Conservation (phyloP, 2,329 filamentous ascomycete genomes). For the Teratosphaeria destructans region DNA sequence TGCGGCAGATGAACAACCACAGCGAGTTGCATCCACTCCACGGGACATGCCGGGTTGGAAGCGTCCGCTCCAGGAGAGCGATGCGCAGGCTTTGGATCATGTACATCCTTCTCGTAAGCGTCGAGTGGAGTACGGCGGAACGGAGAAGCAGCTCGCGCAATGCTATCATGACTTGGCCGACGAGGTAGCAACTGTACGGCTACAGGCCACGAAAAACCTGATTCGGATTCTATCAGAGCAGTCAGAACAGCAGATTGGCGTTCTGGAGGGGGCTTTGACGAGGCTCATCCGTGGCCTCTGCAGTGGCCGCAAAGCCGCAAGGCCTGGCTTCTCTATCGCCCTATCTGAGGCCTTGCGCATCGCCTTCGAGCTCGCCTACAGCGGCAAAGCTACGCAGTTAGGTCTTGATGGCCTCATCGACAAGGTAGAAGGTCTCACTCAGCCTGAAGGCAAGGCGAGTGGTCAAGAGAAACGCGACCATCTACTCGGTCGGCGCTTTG, state of each 20-base stretch:
- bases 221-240: slow-evolving; percentile 32
- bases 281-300: slow-evolving; percentile 75
- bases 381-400: slow-evolving; percentile 3
- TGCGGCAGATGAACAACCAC: background rate
- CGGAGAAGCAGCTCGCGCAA: slow-evolving; percentile 32
- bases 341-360: slow-evolving; percentile 70
- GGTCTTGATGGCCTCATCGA: slow-evolving; percentile 35
- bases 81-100: slow-evolving; percentile 6
- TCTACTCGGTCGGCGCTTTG: slow-evolving; percentile 76
- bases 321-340: slow-evolving; percentile 81
- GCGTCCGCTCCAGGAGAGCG: slow-evolving; percentile 12
- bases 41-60: slow-evolving; percentile 15
- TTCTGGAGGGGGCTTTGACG: slow-evolving; percentile 30
- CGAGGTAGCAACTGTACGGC: slow-evolving; percentile 33
- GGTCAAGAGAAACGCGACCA: slow-evolving; percentile 77
- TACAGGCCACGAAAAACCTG: slow-evolving; percentile 36
- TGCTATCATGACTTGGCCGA: slow-evolving; percentile 39
- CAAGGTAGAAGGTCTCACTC: slow-evolving; percentile 43
- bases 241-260: slow-evolving; percentile 26
- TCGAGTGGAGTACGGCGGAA: slow-evolving; percentile 27
- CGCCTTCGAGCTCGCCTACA: slow-evolving; percentile 34
- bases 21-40: background rate
- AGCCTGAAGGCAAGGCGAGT: slow-evolving; percentile 41
- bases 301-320: slow-evolving; percentile 78
- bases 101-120: slow-evolving; percentile 23